Base-by-base conservation (phyloP, 2,329 filamentous ascomycete genomes). In the Gaeumannomyces sp. region DNA sequence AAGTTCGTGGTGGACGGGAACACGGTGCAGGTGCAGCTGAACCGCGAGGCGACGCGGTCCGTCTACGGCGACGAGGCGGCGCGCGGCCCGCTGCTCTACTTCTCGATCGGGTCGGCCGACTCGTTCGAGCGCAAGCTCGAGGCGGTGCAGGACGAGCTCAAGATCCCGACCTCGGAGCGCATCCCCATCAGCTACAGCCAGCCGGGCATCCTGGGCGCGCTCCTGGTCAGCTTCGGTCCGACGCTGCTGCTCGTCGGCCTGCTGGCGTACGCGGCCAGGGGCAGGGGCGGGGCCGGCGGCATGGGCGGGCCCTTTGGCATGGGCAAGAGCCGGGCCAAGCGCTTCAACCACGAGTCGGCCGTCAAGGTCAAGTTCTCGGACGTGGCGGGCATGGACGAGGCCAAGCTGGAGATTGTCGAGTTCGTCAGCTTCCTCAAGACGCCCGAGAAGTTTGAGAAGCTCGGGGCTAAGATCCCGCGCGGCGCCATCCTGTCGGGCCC, bases 351-450 rank as follows among this genome's bases (percentile, higher is more conserved):
- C 71, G 95, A 99, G 81, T 92, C 91, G 14, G 92, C 95, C 65
- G 86, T 99, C 80, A 97, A 96, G 79, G 93, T 96, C 76, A 98
- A 97, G 78, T 99, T 99, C 75, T 83, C 91, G 60, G 95, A 99
- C 75, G 95, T 99, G 59, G 95, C 95, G 58, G 95, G 95, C 70
- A 94, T 98, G 88, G 95, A 99, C 75, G 95, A 99, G 79, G 95
- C 95, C 65, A 99, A 99, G 83, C 83, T 88, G 65, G 95, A 99
- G 78, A 99, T 99, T 71, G 97, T 98, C 93, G 95, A 99, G 77
- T 99, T 99, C 72, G 95, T 99, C 70, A 93, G 90, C 75, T 99
- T 99, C 82, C 79, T 99, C 68, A 94, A 97, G 81, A 90, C 95
- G 72, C 95, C 95, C 0, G 91, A 92, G 71, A 89, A 91, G 69